A percentile compares a stretch with the other conserved stretches of the same genome.
These are phyloP conservation scores for Kodamaea jinghongensis DNA, from an alignment of 805 yeast genomes.

Conservation along the genomic window DNA sequence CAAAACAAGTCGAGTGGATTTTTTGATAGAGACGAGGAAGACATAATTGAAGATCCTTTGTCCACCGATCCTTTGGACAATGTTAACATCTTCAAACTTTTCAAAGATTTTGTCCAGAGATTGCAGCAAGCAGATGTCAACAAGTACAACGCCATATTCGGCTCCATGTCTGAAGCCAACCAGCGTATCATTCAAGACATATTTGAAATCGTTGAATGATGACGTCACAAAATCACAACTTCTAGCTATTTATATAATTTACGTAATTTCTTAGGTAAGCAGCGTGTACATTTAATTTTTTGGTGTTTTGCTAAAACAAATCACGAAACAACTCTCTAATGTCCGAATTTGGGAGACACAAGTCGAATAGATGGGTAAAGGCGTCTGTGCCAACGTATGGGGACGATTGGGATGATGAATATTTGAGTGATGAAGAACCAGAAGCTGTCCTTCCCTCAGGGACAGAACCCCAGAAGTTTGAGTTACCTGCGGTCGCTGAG, in stretches of 20 bases:
- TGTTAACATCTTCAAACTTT: constrained; percentile 65
- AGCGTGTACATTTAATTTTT: background rate
- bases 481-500: constrained; percentile 6
- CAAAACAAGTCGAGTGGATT: constrained; percentile 36
- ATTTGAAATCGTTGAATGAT: constrained; percentile 20
- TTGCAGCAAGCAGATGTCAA: constrained; percentile 47
- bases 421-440: constrained; percentile 7
- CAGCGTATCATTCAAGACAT: constrained; percentile 27
- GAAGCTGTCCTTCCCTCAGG: background rate
- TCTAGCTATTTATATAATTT: constrained; percentile 3
- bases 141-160: constrained; percentile 49
- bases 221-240: constrained; percentile 2
- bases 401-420: constrained; percentile 41
- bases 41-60: constrained; percentile 22
- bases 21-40: constrained; percentile 15
- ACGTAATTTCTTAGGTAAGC: constrained; percentile 1
- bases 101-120: constrained; percentile 52
- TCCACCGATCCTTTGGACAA: constrained; percentile 66
- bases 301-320: constrained; percentile 1
- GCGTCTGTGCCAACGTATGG: constrained; percentile 43
- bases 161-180: constrained; percentile 32
- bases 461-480: constrained; percentile 9
- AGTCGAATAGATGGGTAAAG: constrained; percentile 43
- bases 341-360: constrained; percentile 42
- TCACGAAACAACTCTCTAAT: constrained; percentile 9